Percentiles rank a stretch among this genome's conserved stretches.
phyloP scores from a whole-genome alignment of 2,329 filamentous ascomycete genomes.

The Cercospora sp. region DNA sequence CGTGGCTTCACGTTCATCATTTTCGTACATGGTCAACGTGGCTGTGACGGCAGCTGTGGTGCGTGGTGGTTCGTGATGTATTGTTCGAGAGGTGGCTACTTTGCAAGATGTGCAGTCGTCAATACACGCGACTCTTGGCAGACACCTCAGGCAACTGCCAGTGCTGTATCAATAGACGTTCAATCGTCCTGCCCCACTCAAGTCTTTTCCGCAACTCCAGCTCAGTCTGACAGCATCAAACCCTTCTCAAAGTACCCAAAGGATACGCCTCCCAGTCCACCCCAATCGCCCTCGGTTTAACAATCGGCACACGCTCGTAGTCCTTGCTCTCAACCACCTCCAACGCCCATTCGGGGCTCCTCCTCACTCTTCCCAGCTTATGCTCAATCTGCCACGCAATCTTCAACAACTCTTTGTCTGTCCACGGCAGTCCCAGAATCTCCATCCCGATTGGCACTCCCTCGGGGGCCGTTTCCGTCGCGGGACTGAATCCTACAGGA shows the following conservation, averaged over 20 bases:
- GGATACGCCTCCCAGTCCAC: constrained; percentile 51
- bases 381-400: constrained; percentile 56
- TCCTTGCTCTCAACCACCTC: constrained; percentile 41
- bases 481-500: constrained; percentile 55
- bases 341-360: constrained; percentile 50
- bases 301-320: constrained; percentile 48
- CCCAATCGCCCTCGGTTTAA: constrained; percentile 48
- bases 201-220: not conserved
- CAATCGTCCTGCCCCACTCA: too few relatives aligned
- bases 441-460: constrained; percentile 67
- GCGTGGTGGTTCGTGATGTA: too few relatives aligned
- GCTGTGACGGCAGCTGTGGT: too few relatives aligned
- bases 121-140: too few relatives aligned
- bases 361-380: constrained; percentile 48
- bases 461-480: constrained; percentile 52
- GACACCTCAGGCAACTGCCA: too few relatives aligned
- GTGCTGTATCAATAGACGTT: too few relatives aligned
- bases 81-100: too few relatives aligned
- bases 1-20: not conserved
- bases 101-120: too few relatives aligned
- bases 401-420: constrained; percentile 55
- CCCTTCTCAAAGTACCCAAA: constrained; percentile 40
- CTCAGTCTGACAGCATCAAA: not conserved
- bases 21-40: not conserved
- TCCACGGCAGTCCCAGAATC: constrained; percentile 59